A percentile compares a stretch with the other conserved stretches of the same genome.
These are phyloP conservation scores for Trypanosoma conorhini DNA, from an alignment of 208 protist species.

Conservation along the genomic window DNA sequence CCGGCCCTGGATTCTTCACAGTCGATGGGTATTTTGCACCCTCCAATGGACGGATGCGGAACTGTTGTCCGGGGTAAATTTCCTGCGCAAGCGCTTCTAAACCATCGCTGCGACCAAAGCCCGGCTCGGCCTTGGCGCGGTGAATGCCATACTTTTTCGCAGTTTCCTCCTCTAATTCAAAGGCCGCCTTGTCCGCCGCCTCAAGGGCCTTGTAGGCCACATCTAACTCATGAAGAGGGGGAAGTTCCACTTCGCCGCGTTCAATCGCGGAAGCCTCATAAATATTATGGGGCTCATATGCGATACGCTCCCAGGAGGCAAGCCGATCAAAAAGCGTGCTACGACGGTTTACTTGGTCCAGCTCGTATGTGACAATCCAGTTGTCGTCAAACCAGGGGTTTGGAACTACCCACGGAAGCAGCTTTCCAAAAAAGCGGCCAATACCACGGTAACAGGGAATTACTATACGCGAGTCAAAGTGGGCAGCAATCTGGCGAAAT, in stretches of 20 bases:
- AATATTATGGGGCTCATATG: slow-evolving; percentile 82
- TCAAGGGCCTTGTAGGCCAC: slow-evolving; percentile 68
- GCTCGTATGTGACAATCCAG: slow-evolving; percentile 88
- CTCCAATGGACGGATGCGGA: slow-evolving; percentile 82
- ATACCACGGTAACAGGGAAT: slow-evolving; percentile 86
- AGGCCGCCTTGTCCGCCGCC: slow-evolving; percentile 82
- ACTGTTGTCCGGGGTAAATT: slow-evolving; percentile 92
- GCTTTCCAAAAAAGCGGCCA: slow-evolving; percentile 85
- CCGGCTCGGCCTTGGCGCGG: slow-evolving; percentile 90
- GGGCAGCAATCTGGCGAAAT: slow-evolving; percentile 69
- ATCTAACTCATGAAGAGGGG: slow-evolving; percentile 78
- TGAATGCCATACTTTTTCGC: slow-evolving; percentile 87
- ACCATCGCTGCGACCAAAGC: slow-evolving; percentile 88
- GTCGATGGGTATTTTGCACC: slow-evolving; percentile 85
- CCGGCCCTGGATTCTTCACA: slow-evolving; percentile 85
- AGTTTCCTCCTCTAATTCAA: slow-evolving; percentile 82
- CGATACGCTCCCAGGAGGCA: slow-evolving; percentile 87
- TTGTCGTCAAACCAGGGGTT: slow-evolving; percentile 93
- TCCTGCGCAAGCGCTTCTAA: slow-evolving; percentile 90
- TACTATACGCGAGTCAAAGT: slow-evolving; percentile 74
- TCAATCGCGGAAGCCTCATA: slow-evolving; percentile 79
- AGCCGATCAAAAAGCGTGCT: slow-evolving; percentile 88
- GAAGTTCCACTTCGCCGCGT: slow-evolving; percentile 44
- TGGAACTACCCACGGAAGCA: slow-evolving; percentile 73
- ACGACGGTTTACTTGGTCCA: slow-evolving; percentile 91